phyloP scores from a whole-genome alignment of 2,329 filamentous ascomycete species.

The Calonectria naviculata region DNA sequence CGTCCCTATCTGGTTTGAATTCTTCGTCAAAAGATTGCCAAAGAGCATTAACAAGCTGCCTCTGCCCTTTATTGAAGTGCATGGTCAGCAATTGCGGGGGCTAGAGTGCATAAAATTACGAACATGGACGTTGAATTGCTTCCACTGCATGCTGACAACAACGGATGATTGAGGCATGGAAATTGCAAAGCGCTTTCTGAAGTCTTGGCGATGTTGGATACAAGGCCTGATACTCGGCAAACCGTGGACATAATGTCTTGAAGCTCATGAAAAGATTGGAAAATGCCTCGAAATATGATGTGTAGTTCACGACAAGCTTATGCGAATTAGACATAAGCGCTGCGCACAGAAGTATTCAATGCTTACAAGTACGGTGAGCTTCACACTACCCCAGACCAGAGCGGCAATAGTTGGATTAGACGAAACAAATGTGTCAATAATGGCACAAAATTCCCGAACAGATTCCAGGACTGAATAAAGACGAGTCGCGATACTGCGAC shows the following conservation, averaged over 20 bases:
- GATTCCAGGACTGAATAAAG: constrained; percentile 47
- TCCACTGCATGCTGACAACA: constrained; percentile 48
- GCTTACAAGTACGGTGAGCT: constrained; percentile 51
- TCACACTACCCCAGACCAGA: constrained; percentile 56
- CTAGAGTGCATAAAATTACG: neutral
- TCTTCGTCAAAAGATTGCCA: constrained; percentile 43
- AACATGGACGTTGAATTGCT: constrained; percentile 41
- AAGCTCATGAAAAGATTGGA: constrained; percentile 50
- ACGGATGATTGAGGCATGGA: constrained; percentile 48
- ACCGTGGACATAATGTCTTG: constrained; percentile 47
- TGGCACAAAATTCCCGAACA: constrained; percentile 48
- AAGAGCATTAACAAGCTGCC: constrained; percentile 33
- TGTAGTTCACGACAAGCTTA: constrained; percentile 46
- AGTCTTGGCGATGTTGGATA: constrained; percentile 47
- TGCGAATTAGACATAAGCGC: neutral
- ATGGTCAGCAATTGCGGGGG: neutral
- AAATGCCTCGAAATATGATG: constrained; percentile 52
- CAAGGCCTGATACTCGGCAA: constrained; percentile 49
- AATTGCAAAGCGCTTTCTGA: constrained; percentile 46
- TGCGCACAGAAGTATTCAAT: neutral
- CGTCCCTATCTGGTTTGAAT: constrained; percentile 37
- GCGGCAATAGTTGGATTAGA: constrained; percentile 50
- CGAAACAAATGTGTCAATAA: constrained; percentile 51
- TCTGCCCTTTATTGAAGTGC: constrained; percentile 34
- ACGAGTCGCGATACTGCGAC: constrained; percentile 42